phyloP scores from a whole-genome alignment of 345 rosid genomes.

The Ceriops decandra region DNA sequence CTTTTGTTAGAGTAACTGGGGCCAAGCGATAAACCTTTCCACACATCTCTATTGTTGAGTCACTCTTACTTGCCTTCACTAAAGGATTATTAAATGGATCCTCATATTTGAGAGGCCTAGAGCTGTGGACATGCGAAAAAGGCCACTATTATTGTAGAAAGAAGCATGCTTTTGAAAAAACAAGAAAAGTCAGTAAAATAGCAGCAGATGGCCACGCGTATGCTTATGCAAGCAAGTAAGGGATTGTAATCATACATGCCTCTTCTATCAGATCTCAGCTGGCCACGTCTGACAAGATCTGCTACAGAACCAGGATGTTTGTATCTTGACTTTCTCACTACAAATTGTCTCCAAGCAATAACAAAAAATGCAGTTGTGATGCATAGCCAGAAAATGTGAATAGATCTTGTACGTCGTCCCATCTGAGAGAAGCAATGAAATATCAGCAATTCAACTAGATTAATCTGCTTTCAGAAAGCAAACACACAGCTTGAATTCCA shows the following conservation, averaged over 20 bases:
- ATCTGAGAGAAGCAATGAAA: conserved; percentile 33
- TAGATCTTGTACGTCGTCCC: conserved; percentile 34
- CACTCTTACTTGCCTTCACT: conserved; percentile 72
- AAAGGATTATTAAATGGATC: conserved; percentile 92
- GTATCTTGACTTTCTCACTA: conserved; percentile 44
- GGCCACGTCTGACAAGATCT: conserved; percentile 97
- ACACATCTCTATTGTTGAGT: conserved; percentile 83
- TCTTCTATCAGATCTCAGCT: conserved; percentile 95
- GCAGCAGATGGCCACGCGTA: not conserved
- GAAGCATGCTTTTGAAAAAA: not conserved
- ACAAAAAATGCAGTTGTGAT: conserved; percentile 51
- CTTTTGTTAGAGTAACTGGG: conserved; percentile 76
- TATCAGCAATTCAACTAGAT: not conserved
- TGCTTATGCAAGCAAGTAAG: conserved; percentile 1
- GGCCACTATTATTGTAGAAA: not conserved
- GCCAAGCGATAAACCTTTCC: conserved; percentile 84
- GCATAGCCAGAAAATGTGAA: conserved; percentile 42
- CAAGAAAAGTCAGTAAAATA: not conserved
- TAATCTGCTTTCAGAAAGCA: not conserved
- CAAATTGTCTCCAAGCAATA: conserved; percentile 41
- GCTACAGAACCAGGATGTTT: conserved; percentile 66
- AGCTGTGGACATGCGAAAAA: conserved; percentile 43
- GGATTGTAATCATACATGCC: conserved; percentile 84
- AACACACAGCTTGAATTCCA: not conserved
- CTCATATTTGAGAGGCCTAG: conserved; percentile 71